Conservation (phyloP, 306 rosid species). For the Sindora glabra region DNA sequence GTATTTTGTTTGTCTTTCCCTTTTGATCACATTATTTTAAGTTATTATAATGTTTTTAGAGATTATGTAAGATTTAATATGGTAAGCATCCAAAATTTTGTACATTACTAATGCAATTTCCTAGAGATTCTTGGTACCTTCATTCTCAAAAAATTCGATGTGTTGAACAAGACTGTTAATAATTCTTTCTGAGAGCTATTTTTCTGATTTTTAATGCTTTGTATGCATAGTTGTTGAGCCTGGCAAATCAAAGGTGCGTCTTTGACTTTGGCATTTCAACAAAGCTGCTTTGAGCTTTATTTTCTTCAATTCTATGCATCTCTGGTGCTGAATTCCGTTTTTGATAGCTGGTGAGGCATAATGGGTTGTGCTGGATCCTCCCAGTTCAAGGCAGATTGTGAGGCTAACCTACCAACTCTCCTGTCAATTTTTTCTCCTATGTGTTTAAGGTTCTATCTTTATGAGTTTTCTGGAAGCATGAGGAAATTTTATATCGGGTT, state of each 20-base stretch:
- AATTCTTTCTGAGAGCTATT: background rate
- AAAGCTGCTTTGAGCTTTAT: conserved; percentile 10
- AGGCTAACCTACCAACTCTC: conserved; percentile 14
- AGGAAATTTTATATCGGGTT: background rate
- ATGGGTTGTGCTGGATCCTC: conserved; percentile 98
- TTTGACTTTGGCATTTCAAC: conserved; percentile 28
- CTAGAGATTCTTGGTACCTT: too few species aligned
- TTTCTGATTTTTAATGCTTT: background rate
- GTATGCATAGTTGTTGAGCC: background rate
- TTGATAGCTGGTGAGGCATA: background rate
- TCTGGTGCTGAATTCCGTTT: background rate
- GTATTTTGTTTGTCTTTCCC: too few species aligned
- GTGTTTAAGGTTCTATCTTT: background rate
- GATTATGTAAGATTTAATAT: too few species aligned
- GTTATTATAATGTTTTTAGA: too few species aligned
- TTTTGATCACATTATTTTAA: too few species aligned
- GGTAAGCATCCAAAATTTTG: too few species aligned
- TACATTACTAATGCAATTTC: too few species aligned
- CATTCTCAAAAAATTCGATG: too few species aligned
- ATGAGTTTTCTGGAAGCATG: conserved; percentile 1
- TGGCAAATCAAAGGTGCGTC: background rate
- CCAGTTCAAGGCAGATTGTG: conserved; percentile 77
- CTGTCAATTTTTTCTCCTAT: too few species aligned
- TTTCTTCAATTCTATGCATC: background rate
- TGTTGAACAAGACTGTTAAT: too few species aligned